Evolutionary conservation across 1,284 basidiomycete species (phyloP).

Genomic region (Filobasidium uniguttulatum): DNA sequence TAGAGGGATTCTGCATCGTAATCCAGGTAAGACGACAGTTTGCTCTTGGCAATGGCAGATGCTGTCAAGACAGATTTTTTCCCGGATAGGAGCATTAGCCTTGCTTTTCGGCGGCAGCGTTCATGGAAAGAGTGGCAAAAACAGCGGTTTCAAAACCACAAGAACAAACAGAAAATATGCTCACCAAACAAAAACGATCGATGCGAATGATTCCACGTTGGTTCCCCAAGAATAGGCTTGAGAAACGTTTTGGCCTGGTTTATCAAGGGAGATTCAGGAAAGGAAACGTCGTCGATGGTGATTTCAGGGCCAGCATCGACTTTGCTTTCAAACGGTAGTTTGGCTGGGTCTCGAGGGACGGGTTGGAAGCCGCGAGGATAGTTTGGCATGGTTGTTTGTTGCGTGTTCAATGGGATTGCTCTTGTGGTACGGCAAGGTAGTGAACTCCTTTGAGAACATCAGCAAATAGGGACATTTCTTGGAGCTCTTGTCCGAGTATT

Average conservation of each 20-base stretch:
- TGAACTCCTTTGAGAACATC: too few species aligned
- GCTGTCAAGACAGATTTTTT: neutral
- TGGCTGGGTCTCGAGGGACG: slow-evolving; percentile 42
- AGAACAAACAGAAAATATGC: neutral
- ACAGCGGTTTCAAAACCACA: neutral
- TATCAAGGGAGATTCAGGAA: slow-evolving; percentile 41
- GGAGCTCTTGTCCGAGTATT: too few species aligned
- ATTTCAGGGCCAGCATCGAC: slow-evolving; percentile 40
- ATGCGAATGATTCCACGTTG: slow-evolving; percentile 44
- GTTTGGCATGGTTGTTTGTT: neutral
- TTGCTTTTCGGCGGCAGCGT: too few species aligned
- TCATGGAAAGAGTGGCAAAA: too few species aligned
- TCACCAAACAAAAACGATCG: slow-evolving; percentile 37
- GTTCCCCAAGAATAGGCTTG: slow-evolving; percentile 41
- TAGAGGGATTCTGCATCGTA: slow-evolving; percentile 45
- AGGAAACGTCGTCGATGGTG: slow-evolving; percentile 38
- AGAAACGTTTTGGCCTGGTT: slow-evolving; percentile 40
- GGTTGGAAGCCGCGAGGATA: slow-evolving; percentile 38
- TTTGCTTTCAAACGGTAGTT: slow-evolving; percentile 43
- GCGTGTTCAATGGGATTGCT: too few species aligned
- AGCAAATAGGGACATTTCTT: too few species aligned
- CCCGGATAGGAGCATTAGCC: neutral
- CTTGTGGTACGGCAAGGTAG: too few species aligned
- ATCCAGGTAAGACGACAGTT: slow-evolving; percentile 19
- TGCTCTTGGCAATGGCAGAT: slow-evolving; percentile 4